Percentiles rank a stretch among this genome's conserved stretches.
phyloP scores from a whole-genome alignment of 345 rosid species.

The Arabis alpina region DNA sequence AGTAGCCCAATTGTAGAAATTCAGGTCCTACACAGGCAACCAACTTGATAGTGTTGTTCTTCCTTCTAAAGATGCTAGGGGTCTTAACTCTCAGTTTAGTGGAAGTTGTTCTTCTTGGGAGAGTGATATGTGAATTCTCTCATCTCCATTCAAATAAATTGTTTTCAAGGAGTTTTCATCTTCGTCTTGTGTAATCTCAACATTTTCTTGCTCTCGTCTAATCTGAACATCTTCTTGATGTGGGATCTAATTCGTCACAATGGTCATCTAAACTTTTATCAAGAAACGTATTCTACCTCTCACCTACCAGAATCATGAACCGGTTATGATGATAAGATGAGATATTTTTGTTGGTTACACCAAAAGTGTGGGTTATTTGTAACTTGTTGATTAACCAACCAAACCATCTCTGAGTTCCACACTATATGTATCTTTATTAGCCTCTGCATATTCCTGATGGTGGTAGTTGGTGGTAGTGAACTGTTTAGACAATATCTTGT shows the following conservation, averaged over 20 bases:
- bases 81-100: background rate
- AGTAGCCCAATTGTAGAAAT: no score
- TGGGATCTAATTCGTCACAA: background rate
- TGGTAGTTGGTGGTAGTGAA: background rate
- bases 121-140: conserved; percentile 1
- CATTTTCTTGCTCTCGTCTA: conserved; percentile 3
- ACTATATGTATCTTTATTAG: background rate
- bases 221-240: background rate
- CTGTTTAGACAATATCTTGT: background rate
- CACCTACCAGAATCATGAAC: background rate
- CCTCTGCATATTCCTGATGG: background rate
- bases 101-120: background rate
- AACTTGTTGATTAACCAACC: background rate
- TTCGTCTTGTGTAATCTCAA: background rate
- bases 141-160: background rate
- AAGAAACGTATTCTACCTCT: background rate
- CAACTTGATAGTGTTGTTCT: background rate
- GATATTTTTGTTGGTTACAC: background rate
- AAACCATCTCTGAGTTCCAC: background rate
- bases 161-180: conserved; percentile 1
- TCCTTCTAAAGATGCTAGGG: background rate
- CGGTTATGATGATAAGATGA: background rate
- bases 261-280: background rate
- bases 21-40: no score
- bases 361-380: background rate